These are phyloP conservation scores for Alternaria arborescens DNA, from an alignment of 2,329 filamentous ascomycete genomes.

Conservation along the genomic window DNA sequence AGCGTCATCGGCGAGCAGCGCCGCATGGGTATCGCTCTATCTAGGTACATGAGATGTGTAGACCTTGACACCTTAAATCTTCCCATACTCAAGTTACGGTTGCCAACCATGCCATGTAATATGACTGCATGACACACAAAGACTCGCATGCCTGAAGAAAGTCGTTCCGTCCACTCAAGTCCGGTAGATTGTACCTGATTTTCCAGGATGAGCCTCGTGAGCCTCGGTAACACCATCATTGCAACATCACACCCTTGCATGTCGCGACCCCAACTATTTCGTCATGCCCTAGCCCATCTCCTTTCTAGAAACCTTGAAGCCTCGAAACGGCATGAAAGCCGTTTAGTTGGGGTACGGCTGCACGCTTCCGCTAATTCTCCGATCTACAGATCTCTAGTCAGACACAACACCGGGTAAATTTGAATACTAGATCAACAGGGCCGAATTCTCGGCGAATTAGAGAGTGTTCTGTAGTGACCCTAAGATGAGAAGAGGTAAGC, in stretches of 20 bases:
- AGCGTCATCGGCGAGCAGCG: no score
- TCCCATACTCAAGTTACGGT: no score
- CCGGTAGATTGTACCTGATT: no score
- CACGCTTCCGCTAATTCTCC: conserved; percentile 3
- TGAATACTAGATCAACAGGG: background rate
- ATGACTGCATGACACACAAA: no score
- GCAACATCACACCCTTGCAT: background rate
- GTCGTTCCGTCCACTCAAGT: no score
- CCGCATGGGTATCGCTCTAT: no score
- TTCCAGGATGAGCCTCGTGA: no score
- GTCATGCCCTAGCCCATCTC: background rate
- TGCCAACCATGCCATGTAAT: no score
- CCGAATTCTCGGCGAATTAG: background rate
- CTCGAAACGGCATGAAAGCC: conserved; percentile 5
- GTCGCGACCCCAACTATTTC: background rate
- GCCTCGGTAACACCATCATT: background rate
- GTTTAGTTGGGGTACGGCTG: background rate
- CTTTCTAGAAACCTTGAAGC: background rate
- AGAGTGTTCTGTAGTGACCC: background rate
- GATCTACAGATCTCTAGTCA: background rate
- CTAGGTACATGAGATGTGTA: no score
- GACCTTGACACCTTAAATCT: no score
- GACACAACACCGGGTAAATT: conserved; percentile 4
- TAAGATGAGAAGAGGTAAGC: background rate
- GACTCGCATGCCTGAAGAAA: no score